Conservation (phyloP, 306 rosid species). For the Hippophae gyantsensis region DNA sequence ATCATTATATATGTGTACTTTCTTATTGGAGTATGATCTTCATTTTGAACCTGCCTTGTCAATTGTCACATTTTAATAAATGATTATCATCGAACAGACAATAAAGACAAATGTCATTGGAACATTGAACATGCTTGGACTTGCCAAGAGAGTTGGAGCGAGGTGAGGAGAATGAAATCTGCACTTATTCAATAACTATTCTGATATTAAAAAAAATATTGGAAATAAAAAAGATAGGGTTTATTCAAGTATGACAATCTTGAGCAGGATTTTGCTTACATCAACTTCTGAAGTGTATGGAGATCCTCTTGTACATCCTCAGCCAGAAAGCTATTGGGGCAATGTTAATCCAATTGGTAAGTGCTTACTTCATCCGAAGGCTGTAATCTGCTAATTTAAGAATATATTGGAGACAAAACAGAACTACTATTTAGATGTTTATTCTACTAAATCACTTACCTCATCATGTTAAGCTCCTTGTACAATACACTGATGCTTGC, state of each 20-base stretch:
- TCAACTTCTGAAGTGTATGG: slow-evolving; percentile 97
- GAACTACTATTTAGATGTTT: too few species aligned
- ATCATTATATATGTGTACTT: not conserved
- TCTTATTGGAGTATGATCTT: not conserved
- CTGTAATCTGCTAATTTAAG: slow-evolving; percentile 6
- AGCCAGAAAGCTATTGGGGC: slow-evolving; percentile 90
- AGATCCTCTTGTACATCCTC: slow-evolving; percentile 94
- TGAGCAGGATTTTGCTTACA: slow-evolving; percentile 83
- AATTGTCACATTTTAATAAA: slow-evolving; percentile 6
- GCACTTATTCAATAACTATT: slow-evolving; percentile 3
- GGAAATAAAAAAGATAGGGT: not conserved
- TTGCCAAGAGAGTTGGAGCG: slow-evolving; percentile 96
- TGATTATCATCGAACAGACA: slow-evolving; percentile 48
- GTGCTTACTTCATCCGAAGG: slow-evolving; percentile 21
- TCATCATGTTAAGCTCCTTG: too few species aligned
- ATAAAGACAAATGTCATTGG: slow-evolving; percentile 96
- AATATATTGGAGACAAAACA: not conserved
- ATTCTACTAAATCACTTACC: too few species aligned
- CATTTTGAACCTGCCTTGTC: not conserved
- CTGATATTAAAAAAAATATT: not conserved
- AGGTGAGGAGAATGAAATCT: slow-evolving; percentile 38
- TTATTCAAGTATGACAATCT: slow-evolving; percentile 17
- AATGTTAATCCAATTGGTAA: slow-evolving; percentile 96
- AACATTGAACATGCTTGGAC: slow-evolving; percentile 96
- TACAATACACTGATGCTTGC: not conserved